A percentile compares a stretch with the other conserved stretches of the same genome.
Evolutionary conservation across 2,329 filamentous ascomycete genomes (phyloP).

Genomic region (Fusarium heterosporum): DNA sequence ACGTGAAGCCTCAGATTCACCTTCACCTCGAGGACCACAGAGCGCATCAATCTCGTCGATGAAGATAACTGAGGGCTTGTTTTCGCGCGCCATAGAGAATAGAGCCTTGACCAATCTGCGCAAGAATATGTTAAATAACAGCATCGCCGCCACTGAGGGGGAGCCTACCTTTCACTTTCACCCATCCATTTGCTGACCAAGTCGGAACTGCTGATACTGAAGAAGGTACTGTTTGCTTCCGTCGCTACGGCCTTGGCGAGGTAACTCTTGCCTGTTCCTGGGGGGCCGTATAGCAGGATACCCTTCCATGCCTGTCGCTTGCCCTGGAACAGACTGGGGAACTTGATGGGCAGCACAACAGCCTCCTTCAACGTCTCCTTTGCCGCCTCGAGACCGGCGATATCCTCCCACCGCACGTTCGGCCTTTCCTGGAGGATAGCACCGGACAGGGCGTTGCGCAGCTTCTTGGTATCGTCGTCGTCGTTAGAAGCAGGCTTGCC

Average conservation of each 20-base stretch:
- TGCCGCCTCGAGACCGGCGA: conserved; percentile 90
- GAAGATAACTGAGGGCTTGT: conserved; percentile 98
- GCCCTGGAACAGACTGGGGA: conserved; percentile 94
- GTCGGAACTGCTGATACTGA: conserved; percentile 97
- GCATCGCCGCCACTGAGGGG: neutral
- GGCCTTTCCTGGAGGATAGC: conserved; percentile 96
- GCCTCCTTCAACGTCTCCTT: conserved; percentile 99
- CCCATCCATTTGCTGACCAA: conserved; percentile 99
- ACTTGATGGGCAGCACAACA: conserved; percentile 97
- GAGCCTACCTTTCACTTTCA: conserved; percentile 87
- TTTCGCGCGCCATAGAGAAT: conserved; percentile 97
- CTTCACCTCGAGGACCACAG: conserved; percentile 91
- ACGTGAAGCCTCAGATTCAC: conserved; percentile 95
- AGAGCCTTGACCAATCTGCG: conserved; percentile 90
- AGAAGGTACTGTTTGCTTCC: conserved; percentile 98
- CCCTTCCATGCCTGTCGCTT: conserved; percentile 99
- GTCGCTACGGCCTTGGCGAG: conserved; percentile 97
- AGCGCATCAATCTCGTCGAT: conserved; percentile 98
- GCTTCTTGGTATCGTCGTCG: conserved; percentile 95
- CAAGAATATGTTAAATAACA: conserved; percentile 36
- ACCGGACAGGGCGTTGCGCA: conserved; percentile 88
- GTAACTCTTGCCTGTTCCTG: conserved; percentile 97
- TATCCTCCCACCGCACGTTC: conserved; percentile 98
- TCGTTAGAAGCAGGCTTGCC: conserved; percentile 66
- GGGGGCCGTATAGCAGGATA: conserved; percentile 94